These are phyloP conservation scores for Athelia psychrophila DNA, from an alignment of 1,284 basidiomycete genomes.

Conservation along the genomic window DNA sequence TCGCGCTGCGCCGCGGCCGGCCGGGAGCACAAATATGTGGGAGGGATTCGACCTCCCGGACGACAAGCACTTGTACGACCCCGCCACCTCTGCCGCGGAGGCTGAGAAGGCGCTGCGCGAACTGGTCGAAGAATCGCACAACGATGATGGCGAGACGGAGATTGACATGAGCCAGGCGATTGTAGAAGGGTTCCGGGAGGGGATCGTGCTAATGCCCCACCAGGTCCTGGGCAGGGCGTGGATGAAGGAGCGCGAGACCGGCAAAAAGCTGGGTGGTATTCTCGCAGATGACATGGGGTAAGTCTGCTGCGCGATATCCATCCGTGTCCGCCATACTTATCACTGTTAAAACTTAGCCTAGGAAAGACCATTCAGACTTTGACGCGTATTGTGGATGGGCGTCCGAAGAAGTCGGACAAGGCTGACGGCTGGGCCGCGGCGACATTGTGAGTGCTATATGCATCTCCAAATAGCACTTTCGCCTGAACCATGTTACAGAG, in stretches of 20 bases:
- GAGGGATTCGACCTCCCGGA: conserved; percentile 29
- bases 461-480: conserved; percentile 4
- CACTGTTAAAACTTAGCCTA: conserved; percentile 40
- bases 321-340: conserved; percentile 7
- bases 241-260: conserved; percentile 85
- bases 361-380: conserved; percentile 95
- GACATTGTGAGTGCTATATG: conserved; percentile 63
- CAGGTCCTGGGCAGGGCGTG: conserved; percentile 83
- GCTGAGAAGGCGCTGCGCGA: conserved; percentile 67
- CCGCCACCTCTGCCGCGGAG: conserved; percentile 38
- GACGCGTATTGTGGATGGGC: conserved; percentile 77
- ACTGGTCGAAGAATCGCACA: conserved; percentile 52
- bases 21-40: conserved; percentile 6
- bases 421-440: conserved; percentile 67
- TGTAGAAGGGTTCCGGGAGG: conserved; percentile 72
- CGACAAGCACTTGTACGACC: conserved; percentile 32
- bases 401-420: conserved; percentile 64
- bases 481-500: conserved; percentile 40
- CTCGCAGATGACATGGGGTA: conserved; percentile 92
- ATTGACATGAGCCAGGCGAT: conserved; percentile 62
- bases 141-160: conserved; percentile 52
- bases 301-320: conserved; percentile 12
- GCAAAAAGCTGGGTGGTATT: conserved; percentile 83
- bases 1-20: conserved; percentile 2
- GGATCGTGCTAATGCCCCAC: conserved; percentile 77